A percentile compares a stretch with the other conserved stretches of the same genome.
Evolutionary conservation across 2,329 filamentous ascomycete species (phyloP).

Genomic region (Fusarium robinianum): DNA sequence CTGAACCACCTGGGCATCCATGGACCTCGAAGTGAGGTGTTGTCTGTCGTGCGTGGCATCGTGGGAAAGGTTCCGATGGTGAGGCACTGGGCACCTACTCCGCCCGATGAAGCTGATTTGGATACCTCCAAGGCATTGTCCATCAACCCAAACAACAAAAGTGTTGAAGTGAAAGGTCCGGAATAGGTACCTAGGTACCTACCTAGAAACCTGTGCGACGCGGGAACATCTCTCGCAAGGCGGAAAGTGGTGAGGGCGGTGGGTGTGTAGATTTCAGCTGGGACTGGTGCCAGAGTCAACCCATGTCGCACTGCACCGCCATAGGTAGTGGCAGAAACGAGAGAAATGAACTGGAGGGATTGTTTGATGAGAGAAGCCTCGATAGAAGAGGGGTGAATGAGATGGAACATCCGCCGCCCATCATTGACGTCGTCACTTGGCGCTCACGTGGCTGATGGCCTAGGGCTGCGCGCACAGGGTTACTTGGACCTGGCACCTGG

Average conservation of each 20-base stretch:
- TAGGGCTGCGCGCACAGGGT: conserved; percentile 12
- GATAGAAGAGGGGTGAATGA: conserved; percentile 30
- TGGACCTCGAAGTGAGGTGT: conserved; percentile 5
- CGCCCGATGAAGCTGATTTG: conserved; percentile 27
- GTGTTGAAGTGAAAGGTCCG: too few species aligned
- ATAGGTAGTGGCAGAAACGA: too few species aligned
- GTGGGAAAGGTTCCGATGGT: conserved; percentile 16
- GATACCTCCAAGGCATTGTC: too few species aligned
- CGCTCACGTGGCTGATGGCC: conserved; percentile 25
- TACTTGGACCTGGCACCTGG: conserved; percentile 1
- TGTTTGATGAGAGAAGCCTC: not conserved
- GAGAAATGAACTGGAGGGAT: conserved; percentile 20
- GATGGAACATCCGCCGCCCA: conserved; percentile 19
- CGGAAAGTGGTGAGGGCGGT: too few species aligned
- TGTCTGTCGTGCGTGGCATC: conserved; percentile 16
- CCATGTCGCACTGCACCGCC: too few species aligned
- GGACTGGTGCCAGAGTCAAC: too few species aligned
- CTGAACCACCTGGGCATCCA: conserved; percentile 14
- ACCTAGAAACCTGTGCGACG: too few species aligned
- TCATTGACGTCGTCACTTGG: conserved; percentile 20
- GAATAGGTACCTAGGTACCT: too few species aligned
- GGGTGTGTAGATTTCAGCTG: too few species aligned
- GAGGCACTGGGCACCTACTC: conserved; percentile 4
- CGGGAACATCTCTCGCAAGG: too few species aligned
- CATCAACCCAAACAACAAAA: too few species aligned